These are phyloP conservation scores for Miscanthus lutarioriparius DNA, from an alignment of 176 grass and related monocot species.

Conservation along the genomic window DNA sequence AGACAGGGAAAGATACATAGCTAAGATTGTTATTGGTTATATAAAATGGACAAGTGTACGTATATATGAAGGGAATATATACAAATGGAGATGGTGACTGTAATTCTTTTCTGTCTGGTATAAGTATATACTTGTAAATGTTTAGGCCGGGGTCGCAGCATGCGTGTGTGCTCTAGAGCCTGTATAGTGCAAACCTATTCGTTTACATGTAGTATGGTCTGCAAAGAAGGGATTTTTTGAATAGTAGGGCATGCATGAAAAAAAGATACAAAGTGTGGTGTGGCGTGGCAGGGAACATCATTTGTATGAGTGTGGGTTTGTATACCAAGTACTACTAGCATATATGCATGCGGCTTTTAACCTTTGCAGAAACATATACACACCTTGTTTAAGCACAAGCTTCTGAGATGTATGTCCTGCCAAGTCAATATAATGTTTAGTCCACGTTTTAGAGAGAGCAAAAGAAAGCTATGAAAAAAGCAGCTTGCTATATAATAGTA, in stretches of 20 bases:
- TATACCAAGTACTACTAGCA: too few species aligned
- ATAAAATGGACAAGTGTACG: neutral
- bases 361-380: too few species aligned
- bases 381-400: too few species aligned
- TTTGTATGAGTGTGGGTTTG: neutral
- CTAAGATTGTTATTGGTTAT: neutral
- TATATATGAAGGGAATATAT: neutral
- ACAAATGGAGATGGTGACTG: neutral
- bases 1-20: neutral
- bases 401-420: too few species aligned
- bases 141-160: neutral
- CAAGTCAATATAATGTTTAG: too few species aligned
- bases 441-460: too few species aligned
- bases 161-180: neutral
- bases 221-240: too few species aligned
- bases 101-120: neutral
- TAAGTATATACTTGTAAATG: conserved; percentile 9
- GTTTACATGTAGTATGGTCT: conserved; percentile 1
- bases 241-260: neutral
- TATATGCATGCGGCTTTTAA: too few species aligned
- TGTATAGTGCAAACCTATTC: neutral
- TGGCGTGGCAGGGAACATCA: too few species aligned
- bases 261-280: neutral
- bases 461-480: too few species aligned
- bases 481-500: too few species aligned